Base-by-base conservation (phyloP, 208 protist genomes). In the Phytomonas sp. region DNA sequence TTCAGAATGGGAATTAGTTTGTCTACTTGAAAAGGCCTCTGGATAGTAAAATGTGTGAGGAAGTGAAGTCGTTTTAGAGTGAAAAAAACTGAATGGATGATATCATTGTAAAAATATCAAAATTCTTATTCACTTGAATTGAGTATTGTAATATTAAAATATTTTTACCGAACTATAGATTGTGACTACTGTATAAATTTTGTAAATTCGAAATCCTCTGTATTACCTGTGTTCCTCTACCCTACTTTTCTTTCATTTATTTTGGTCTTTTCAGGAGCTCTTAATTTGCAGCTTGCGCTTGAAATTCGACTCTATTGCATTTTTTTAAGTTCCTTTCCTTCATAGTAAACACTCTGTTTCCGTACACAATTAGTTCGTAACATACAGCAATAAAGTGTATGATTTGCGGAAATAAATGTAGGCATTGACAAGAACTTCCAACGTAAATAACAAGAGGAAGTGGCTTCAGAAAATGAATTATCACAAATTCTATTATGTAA, bases 1-100 rank as follows among this genome's bases (percentile, higher is more conserved):
- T 12, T 80, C 80, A 4, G 75, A 83, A 37, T 81, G 80, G n/a
- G 78, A 89, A 60, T 63, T 94, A 26, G 37, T 84, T 19, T 63
- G 74, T 16, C 29, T 89, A 19, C 63, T 94, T 12, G 75, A 88
- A 30, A 82, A 77, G 56, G 77, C 66, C 14, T 78, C 73, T 31
- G 32, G n/a, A 0, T 67, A 63, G 36, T 62, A 37, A 63, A 49
- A 49, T 2, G 12, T 49, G 40, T 49, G 40, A 4, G 40, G 14
- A 49, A 49, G 12, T 19, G 19, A 49, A 49, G 14, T 4, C 1
- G 12, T 4, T 4, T 29, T 23, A 60, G 34, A 52, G n/a, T 1
- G 45, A 70, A 74, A 62, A n/a, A 10, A 63, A 71, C 1, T 14
- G 42, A 73, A 8, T n/a, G 23, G 23, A 19, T 59, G 65, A 65